Evolutionary conservation across 805 yeast genomes (phyloP), one percentile per base, ranked within the genome.

Genomic region (Starmera dryadoides): DNA sequence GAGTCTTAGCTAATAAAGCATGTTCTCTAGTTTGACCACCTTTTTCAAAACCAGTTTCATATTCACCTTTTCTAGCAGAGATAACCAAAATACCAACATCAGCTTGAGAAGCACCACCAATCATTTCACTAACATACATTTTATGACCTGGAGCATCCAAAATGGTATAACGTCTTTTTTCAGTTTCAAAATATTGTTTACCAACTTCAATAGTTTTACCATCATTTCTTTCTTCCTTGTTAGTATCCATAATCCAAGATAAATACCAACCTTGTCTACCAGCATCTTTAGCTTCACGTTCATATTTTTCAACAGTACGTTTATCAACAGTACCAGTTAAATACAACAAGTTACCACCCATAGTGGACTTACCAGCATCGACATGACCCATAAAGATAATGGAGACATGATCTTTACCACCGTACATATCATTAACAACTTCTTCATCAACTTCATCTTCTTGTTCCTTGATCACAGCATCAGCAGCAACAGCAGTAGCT

Each of bases 221-320:
- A 67, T 93, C 97, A 55, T 76, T 86, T 74, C 98, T 85, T 72
- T 93, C 99, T 69, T 93, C 98, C 67, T 87, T 89, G 71, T 94
- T 93, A 53, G 97, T 91, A 64, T 93, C 99, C 96, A 93, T 89
- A 53, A 93, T 94, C 98, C 98, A 93, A 8, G 98, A 89, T 53
- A 93, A 71, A 63, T 93, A 93, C 99, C 99, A 93, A 64, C 97
- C 97, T 71, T 93, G 98, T 72, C 98, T 85, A 64, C 98, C 98
- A 34, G 98, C 98, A 55, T 93, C 99, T 64, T 88, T 88, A 44
- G 98, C 98, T 68, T 93, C 99, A 63, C 89, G 79, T 71, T 93
- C 98, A 61, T 91, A 91, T 65, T 93, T 93, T 53, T 93, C 99
- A 49, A 93, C 93, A 17, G 97, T 91, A 71, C 99, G 86, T 74